Conservation (phyloP, 805 yeast species). For the Candida nemodendra region DNA sequence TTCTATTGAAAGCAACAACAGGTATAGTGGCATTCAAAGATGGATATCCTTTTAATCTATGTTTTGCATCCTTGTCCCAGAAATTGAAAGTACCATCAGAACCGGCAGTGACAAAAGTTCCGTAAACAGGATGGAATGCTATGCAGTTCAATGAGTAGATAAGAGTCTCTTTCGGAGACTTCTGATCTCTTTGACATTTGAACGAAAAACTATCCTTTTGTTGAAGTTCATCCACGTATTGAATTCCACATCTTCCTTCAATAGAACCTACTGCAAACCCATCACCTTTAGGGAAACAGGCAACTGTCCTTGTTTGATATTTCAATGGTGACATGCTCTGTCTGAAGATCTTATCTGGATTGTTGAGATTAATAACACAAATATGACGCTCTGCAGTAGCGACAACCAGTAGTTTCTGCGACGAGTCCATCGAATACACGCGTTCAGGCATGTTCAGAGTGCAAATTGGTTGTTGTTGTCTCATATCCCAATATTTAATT, state of each 20-base stretch:
- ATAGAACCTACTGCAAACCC: constrained; percentile 92
- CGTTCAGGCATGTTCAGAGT: constrained; percentile 85
- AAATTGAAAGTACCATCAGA: constrained; percentile 90
- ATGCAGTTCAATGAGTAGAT: constrained; percentile 81
- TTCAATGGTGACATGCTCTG: constrained; percentile 74
- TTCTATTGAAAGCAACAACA: constrained; percentile 75
- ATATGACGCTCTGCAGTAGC: constrained; percentile 91
- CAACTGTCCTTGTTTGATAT: constrained; percentile 80
- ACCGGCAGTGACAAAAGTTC: constrained; percentile 93
- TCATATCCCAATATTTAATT: constrained; percentile 89
- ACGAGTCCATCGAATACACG: constrained; percentile 84
- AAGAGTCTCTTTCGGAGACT: constrained; percentile 54
- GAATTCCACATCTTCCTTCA: constrained; percentile 95
- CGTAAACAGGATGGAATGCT: constrained; percentile 82
- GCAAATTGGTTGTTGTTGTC: constrained; percentile 78
- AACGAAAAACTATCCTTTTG: constrained; percentile 84
- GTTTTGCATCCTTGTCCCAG: constrained; percentile 95
- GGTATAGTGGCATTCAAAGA: constrained; percentile 66
- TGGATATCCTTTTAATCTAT: constrained; percentile 80
- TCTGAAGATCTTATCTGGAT: constrained; percentile 81
- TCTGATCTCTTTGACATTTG: constrained; percentile 85
- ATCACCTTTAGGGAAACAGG: constrained; percentile 87
- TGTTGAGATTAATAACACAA: constrained; percentile 70
- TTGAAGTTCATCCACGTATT: constrained; percentile 81
- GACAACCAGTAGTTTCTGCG: constrained; percentile 81